Evolutionary conservation across 768 basidiomycete genomes (phyloP).

Genomic region (Serendipita sp.): DNA sequence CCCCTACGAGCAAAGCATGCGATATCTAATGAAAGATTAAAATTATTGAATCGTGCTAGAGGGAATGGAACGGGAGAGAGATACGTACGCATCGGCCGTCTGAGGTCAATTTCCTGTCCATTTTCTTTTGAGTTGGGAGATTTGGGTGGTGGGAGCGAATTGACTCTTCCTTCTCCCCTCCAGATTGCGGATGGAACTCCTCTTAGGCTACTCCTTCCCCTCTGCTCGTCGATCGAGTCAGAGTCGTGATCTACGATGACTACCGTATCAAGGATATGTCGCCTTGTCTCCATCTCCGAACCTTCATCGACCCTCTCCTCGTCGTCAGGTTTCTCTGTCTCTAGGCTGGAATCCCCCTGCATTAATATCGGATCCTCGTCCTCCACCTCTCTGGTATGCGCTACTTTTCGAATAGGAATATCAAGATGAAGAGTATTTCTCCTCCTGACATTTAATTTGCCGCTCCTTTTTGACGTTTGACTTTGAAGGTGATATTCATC

Average conservation of each 20-base stretch:
- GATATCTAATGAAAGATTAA: not conserved
- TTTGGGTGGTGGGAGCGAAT: not conserved
- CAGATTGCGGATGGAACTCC: not conserved
- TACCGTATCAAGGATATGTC: not conserved
- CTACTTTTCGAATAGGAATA: not conserved
- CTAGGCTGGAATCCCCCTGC: not conserved
- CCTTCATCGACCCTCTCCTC: not conserved
- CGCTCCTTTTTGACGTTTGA: not conserved
- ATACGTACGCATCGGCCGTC: not conserved
- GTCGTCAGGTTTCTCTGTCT: not conserved
- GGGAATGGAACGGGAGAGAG: not conserved
- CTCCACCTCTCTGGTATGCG: not conserved
- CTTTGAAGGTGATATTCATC: not conserved
- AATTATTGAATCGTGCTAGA: not conserved
- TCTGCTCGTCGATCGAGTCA: too few relatives aligned
- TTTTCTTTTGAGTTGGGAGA: not conserved
- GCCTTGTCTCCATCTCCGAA: not conserved
- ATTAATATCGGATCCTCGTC: not conserved
- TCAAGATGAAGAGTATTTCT: not conserved
- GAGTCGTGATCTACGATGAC: too few relatives aligned
- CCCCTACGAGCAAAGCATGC: not conserved
- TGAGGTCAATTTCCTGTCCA: not conserved
- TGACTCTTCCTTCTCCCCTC: not conserved
- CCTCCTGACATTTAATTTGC: not conserved
- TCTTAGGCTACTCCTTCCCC: too few relatives aligned